Evolutionary conservation across 2,329 filamentous ascomycete species (phyloP), one percentile per base, ranked within the genome.

Genomic region (Neocucurbitaria cava): DNA sequence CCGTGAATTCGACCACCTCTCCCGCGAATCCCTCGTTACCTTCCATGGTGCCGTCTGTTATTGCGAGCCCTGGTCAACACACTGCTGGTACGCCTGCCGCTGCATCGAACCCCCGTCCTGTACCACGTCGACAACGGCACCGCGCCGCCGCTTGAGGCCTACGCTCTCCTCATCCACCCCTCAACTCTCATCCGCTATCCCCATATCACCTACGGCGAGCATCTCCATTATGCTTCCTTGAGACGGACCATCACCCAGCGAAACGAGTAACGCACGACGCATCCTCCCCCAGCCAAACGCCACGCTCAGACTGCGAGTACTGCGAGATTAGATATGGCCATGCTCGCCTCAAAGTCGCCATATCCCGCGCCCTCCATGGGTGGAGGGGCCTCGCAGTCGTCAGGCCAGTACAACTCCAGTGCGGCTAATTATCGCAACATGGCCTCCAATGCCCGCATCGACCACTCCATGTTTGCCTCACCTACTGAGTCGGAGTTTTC

Each of bases 401-500:
- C 73, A 4, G 55, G 66, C 38, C 75, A 75, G 62, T 76, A 76
- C 65, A 70, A 62, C 59, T 59, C 70, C 35, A 69, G 53, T 61
- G 58, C 69, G 41, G 65, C 69, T 50, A 69, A 59, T 63, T 77
- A 77, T 60, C 74, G 75, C 24, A 71, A 54, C 46, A 74, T 76
- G 46, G 58, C 65, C 31, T 60, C 73, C 13, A 65, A 67, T 20
- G 56, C 71, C 10, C 68, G 70, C 5, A 64, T 74, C 23, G 73
- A 81, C 54, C 84, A 89, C 56, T 75, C 75, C 49, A 74, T 79
- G 62, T 94, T 90, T 71, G 85, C 87, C 38, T 96, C 91, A 72
- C 92, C 93, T 40, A 96, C 92, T 62, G 91, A 96, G 71, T 96
- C 92, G 24, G 92, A 96, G 65, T 96, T 96, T 76, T 95, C 91